A percentile compares a stretch with the other conserved stretches of the same genome.
Evolutionary conservation across 2,329 filamentous ascomycete genomes (phyloP).

Genomic region (Penicillium sp.): DNA sequence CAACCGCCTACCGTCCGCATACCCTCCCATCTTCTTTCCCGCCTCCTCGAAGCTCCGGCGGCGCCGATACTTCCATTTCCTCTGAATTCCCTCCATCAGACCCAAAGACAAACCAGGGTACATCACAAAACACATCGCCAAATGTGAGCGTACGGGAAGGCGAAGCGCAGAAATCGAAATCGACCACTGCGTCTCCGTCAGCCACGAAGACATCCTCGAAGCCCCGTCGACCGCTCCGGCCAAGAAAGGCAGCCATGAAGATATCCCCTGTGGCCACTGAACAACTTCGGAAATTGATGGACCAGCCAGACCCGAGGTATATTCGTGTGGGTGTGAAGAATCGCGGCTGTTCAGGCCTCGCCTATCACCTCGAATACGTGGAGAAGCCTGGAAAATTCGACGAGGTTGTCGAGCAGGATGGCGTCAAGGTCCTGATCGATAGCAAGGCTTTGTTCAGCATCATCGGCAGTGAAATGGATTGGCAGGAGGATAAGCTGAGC

Average conservation of each 20-base stretch:
- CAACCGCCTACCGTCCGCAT: slow-evolving; percentile 61
- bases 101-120: slow-evolving; percentile 45
- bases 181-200: slow-evolving; percentile 36
- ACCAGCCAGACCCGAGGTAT: slow-evolving; percentile 83
- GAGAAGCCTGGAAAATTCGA: slow-evolving; percentile 86
- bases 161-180: slow-evolving; percentile 65
- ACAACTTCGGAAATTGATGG: slow-evolving; percentile 71
- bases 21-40: slow-evolving; percentile 55
- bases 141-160: slow-evolving; percentile 55
- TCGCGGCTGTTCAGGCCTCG: slow-evolving; percentile 85
- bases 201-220: slow-evolving; percentile 47
- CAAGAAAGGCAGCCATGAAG: slow-evolving; percentile 87
- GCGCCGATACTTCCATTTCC: slow-evolving; percentile 60
- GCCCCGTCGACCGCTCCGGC: slow-evolving; percentile 64
- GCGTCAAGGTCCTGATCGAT: slow-evolving; percentile 91
- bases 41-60: slow-evolving; percentile 55
- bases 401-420: slow-evolving; percentile 90
- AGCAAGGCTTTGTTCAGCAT: slow-evolving; percentile 97
- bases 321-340: slow-evolving; percentile 94
- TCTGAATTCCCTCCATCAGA: slow-evolving; percentile 49
- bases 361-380: slow-evolving; percentile 92
- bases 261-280: slow-evolving; percentile 75
- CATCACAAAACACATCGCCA: slow-evolving; percentile 34
- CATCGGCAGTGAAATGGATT: slow-evolving; percentile 98
- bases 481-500: slow-evolving; percentile 92